Evolutionary conservation across 495 filamentous ascomycete species (phyloP).

Genomic region (Penicillium lividum): DNA sequence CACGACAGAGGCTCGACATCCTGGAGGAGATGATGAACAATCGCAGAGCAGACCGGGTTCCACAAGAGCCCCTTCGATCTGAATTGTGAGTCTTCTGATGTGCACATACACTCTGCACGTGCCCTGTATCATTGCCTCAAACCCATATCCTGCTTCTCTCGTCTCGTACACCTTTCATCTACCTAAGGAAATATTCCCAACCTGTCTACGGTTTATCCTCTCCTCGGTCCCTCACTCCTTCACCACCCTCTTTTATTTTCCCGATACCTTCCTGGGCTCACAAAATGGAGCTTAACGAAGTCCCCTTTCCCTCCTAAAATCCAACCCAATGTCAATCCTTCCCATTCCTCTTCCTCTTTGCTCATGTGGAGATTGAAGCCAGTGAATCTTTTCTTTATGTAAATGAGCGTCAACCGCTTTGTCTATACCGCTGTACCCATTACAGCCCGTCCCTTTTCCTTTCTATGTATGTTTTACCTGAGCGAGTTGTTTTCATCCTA

Average conservation of each 20-base stretch:
- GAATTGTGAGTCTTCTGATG: slow-evolving; percentile 17
- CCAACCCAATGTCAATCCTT: neutral
- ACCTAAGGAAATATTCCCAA: too few relatives aligned
- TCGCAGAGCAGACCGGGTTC: slow-evolving; percentile 39
- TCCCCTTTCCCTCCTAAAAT: neutral
- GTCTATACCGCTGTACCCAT: slow-evolving; percentile 19
- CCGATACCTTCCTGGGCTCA: neutral
- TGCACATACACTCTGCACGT: neutral
- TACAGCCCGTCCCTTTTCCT: slow-evolving; percentile 4
- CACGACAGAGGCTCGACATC: slow-evolving; percentile 75
- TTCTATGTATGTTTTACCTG: slow-evolving; percentile 6
- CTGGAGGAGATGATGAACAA: slow-evolving; percentile 71
- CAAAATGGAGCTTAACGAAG: neutral
- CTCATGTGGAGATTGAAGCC: neutral
- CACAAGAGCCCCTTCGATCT: slow-evolving; percentile 18
- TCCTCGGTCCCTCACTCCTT: neutral
- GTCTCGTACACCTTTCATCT: too few relatives aligned
- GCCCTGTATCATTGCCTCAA: neutral
- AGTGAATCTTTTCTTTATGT: slow-evolving; percentile 26
- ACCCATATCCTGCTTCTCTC: neutral
- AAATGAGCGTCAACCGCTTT: slow-evolving; percentile 37
- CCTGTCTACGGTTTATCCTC: neutral
- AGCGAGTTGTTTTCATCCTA: slow-evolving; percentile 8
- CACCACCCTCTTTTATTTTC: neutral
- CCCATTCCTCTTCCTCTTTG: neutral